These are phyloP conservation scores for Alternaria sp. DNA, from an alignment of 2,329 filamentous ascomycete genomes.

Conservation along the genomic window DNA sequence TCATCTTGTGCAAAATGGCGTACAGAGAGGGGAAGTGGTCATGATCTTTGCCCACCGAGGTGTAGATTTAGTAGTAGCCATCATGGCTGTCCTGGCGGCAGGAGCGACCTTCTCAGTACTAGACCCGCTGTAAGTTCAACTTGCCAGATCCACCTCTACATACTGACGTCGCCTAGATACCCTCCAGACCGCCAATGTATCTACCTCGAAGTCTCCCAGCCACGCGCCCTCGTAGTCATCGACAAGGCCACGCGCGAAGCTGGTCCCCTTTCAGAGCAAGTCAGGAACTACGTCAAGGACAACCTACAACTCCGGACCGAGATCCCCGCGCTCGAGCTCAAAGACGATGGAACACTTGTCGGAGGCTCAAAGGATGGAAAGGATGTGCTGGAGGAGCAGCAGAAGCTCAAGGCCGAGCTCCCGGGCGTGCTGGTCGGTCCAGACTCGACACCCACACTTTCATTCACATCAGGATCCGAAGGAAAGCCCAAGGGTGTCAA, in stretches of 20 bases:
- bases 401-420: constrained; percentile 62
- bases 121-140: constrained; percentile 73
- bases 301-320: constrained; percentile 77
- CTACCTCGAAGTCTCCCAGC: constrained; percentile 81
- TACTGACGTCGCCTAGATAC: constrained; percentile 63
- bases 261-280: constrained; percentile 68
- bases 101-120: constrained; percentile 71
- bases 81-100: constrained; percentile 76
- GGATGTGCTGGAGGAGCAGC: constrained; percentile 71
- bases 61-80: constrained; percentile 78
- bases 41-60: constrained; percentile 90
- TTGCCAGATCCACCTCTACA: background rate
- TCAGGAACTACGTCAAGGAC: constrained; percentile 73
- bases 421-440: constrained; percentile 84
- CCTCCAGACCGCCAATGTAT: constrained; percentile 83
- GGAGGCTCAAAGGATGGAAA: constrained; percentile 73
- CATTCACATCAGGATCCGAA: constrained; percentile 71
- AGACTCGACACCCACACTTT: constrained; percentile 80
- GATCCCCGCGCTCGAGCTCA: constrained; percentile 76
- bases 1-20: constrained; percentile 76
- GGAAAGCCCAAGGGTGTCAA: constrained; percentile 86
- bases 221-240: constrained; percentile 76
- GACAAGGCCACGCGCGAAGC: constrained; percentile 74
- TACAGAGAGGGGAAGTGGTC: constrained; percentile 83
- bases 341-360: constrained; percentile 74